These are phyloP conservation scores for Lipomyces mesembrius DNA, from an alignment of 805 yeast species.

Conservation along the genomic window DNA sequence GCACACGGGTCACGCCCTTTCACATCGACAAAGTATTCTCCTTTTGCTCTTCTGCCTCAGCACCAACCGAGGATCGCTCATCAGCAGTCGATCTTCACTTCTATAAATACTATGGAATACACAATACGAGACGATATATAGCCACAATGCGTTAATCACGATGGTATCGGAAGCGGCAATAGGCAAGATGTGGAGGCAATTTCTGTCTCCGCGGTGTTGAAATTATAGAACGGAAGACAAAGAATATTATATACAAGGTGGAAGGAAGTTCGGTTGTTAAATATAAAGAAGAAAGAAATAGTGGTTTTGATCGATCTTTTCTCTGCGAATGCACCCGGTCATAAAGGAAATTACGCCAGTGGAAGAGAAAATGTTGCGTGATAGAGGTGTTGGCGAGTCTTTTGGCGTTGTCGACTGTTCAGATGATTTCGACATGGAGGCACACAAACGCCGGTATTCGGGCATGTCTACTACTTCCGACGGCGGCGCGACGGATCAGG, in stretches of 20 bases:
- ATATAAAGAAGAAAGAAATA: background rate
- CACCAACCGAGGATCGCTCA: background rate
- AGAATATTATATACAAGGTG: background rate
- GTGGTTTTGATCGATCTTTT: background rate
- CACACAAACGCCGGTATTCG: background rate
- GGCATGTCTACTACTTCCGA: background rate
- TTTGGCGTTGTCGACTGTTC: background rate
- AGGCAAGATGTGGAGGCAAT: slow-evolving; percentile 2
- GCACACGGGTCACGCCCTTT: too few species aligned
- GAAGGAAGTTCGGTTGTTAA: background rate
- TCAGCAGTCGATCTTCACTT: background rate
- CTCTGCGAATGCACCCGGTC: background rate
- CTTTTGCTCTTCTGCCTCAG: background rate
- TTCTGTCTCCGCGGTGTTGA: background rate
- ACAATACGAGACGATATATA: background rate
- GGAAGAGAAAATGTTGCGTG: slow-evolving; percentile 5
- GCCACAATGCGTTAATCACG: background rate
- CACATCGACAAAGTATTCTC: too few species aligned
- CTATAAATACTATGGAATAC: background rate
- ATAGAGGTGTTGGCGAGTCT: slow-evolving; percentile 1
- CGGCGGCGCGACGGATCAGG: background rate
- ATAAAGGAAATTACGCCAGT: slow-evolving; percentile 3
- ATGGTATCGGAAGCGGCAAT: slow-evolving; percentile 1
- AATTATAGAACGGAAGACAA: background rate
- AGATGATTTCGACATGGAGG: background rate